Evolutionary conservation across 1,284 basidiomycete genomes (phyloP).

Genomic region (Cryptococcus sp.): DNA sequence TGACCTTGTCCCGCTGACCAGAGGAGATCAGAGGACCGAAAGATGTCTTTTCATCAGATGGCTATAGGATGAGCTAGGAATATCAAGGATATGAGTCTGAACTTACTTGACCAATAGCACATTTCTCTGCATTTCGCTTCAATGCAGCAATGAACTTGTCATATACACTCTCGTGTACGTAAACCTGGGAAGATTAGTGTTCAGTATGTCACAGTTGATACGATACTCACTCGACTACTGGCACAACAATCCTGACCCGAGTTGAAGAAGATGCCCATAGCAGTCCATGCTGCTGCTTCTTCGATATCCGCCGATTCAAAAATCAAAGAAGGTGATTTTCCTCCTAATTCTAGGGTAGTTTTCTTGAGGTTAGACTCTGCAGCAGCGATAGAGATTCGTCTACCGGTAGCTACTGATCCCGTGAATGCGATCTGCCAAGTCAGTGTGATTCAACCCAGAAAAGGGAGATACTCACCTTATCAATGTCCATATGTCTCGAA

Average conservation of each 20-base stretch:
- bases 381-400: slow-evolving; percentile 76
- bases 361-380: slow-evolving; percentile 80
- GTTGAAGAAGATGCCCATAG: slow-evolving; percentile 39
- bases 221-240: slow-evolving; percentile 62
- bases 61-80: slow-evolving; percentile 35
- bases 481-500: slow-evolving; percentile 68
- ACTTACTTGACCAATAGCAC: slow-evolving; percentile 60
- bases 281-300: slow-evolving; percentile 61
- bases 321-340: slow-evolving; percentile 51
- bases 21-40: slow-evolving; percentile 84
- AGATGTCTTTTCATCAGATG: slow-evolving; percentile 65
- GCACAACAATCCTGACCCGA: slow-evolving; percentile 47
- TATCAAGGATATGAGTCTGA: not conserved
- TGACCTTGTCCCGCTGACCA: slow-evolving; percentile 80
- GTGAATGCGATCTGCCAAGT: slow-evolving; percentile 49
- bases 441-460: not conserved
- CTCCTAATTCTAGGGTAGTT: slow-evolving; percentile 55
- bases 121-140: slow-evolving; percentile 62
- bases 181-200: slow-evolving; percentile 48
- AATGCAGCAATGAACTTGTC: slow-evolving; percentile 72
- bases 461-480: slow-evolving; percentile 54
- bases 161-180: slow-evolving; percentile 77
- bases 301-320: slow-evolving; percentile 56
- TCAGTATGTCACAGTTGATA: not conserved
- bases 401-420: slow-evolving; percentile 69